phyloP scores from a whole-genome alignment of 1,284 basidiomycete genomes.

The Singerocomus inundabilis region DNA sequence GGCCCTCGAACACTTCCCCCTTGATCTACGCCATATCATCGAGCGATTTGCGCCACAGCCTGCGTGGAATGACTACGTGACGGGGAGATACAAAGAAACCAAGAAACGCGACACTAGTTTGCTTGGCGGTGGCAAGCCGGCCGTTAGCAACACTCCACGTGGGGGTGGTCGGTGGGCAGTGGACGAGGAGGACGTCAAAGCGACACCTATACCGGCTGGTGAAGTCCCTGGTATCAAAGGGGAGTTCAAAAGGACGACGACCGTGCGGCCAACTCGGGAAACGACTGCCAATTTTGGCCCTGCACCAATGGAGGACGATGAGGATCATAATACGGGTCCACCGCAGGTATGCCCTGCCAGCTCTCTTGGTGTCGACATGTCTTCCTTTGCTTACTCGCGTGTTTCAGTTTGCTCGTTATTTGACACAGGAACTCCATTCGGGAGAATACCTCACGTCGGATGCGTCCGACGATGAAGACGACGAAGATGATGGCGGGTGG shows the following conservation, averaged over 20 bases:
- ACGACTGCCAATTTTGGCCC: conserved; percentile 69
- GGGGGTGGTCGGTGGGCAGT: conserved; percentile 59
- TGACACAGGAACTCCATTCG: conserved; percentile 69
- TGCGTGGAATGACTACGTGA: conserved; percentile 87
- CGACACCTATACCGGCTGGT: conserved; percentile 28
- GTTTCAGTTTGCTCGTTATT: conserved; percentile 68
- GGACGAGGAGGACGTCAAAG: conserved; percentile 59
- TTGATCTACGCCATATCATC: conserved; percentile 69
- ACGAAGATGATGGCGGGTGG: conserved; percentile 74
- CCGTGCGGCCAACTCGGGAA: conserved; percentile 43
- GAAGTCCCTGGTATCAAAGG: conserved; percentile 39
- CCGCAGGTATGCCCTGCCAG: conserved; percentile 50
- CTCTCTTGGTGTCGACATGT: conserved; percentile 1
- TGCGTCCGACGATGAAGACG: conserved; percentile 66
- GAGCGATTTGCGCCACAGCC: conserved; percentile 68
- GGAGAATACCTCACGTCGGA: conserved; percentile 56
- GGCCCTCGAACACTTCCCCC: conserved; percentile 82
- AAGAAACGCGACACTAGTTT: conserved; percentile 77
- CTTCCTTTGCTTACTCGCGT: conserved; percentile 1
- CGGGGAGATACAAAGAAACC: conserved; percentile 81
- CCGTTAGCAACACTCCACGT: conserved; percentile 40
- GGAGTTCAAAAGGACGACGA: conserved; percentile 56
- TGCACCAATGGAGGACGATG: conserved; percentile 44
- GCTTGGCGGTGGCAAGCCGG: conserved; percentile 82
- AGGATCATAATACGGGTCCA: conserved; percentile 47